Evolutionary conservation across 352 stramenopile species (phyloP).

Genomic region (Phytopythium sindhum): DNA sequence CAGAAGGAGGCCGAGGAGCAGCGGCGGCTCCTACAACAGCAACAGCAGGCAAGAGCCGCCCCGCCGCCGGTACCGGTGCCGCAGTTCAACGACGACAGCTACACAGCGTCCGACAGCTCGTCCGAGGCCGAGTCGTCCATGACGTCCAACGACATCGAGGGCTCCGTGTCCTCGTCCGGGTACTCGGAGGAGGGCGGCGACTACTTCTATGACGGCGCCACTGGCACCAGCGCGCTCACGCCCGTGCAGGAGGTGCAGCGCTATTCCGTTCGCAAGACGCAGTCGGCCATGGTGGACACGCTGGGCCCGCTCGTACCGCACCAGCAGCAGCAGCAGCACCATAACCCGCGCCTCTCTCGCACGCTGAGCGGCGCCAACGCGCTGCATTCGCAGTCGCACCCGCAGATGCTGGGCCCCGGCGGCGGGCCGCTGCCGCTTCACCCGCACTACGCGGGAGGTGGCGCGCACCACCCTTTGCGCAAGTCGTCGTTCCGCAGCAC

Average conservation of each 20-base stretch:
- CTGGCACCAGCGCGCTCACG: slow-evolving; percentile 2
- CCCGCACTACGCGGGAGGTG: slow-evolving; percentile 1
- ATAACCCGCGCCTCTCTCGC: not conserved
- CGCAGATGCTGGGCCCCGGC: slow-evolving; percentile 27
- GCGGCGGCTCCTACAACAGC: slow-evolving; percentile 8
- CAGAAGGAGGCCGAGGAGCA: slow-evolving; percentile 20
- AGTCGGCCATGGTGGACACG: slow-evolving; percentile 36
- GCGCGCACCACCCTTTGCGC: slow-evolving; percentile 33
- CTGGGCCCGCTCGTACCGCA: slow-evolving; percentile 10
- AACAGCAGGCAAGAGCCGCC: too few species aligned
- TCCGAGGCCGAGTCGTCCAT: slow-evolving; percentile 38
- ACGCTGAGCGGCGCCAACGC: not conserved
- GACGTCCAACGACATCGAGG: slow-evolving; percentile 74
- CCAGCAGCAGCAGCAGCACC: slow-evolving; percentile 6
- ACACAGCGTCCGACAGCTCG: slow-evolving; percentile 67
- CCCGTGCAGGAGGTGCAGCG: slow-evolving; percentile 12
- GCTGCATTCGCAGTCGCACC: slow-evolving; percentile 11
- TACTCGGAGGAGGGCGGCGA: slow-evolving; percentile 49
- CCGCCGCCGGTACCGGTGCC: slow-evolving; percentile 15
- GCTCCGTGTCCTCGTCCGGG: slow-evolving; percentile 42
- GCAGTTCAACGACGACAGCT: slow-evolving; percentile 57
- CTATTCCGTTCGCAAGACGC: slow-evolving; percentile 42
- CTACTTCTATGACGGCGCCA: slow-evolving; percentile 25
- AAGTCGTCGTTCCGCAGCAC: slow-evolving; percentile 79
- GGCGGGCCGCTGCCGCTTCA: slow-evolving; percentile 20